Evolutionary conservation across 208 protist species (phyloP).

Genomic region (Trypanosomatidae sp.): DNA sequence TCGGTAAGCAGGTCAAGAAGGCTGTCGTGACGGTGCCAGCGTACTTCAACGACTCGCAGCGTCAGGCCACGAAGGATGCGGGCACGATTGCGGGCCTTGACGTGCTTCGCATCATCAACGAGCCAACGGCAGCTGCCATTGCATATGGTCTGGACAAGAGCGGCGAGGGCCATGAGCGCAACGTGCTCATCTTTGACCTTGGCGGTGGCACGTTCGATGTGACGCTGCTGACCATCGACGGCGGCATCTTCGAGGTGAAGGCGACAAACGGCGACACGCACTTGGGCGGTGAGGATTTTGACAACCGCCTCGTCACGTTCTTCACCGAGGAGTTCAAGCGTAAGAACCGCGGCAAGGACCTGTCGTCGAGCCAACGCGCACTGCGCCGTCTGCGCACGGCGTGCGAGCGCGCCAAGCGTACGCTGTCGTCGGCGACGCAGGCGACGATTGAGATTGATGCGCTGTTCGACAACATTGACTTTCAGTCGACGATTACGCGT

Average conservation of each 20-base stretch:
- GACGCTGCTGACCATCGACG: conserved; percentile 98
- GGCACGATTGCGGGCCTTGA: conserved; percentile 95
- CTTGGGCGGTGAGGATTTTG: conserved; percentile 99
- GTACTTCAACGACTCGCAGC: conserved; percentile 99
- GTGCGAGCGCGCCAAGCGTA: conserved; percentile 95
- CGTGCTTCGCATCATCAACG: conserved; percentile 99
- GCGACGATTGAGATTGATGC: conserved; percentile 97
- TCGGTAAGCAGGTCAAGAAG: conserved; percentile 87
- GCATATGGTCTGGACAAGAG: conserved; percentile 98
- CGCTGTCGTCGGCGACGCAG: conserved; percentile 89
- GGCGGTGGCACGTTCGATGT: conserved; percentile 98
- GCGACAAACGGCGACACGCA: conserved; percentile 99
- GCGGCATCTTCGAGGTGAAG: conserved; percentile 98
- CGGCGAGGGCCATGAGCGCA: conserved; percentile 68
- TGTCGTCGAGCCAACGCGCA: conserved; percentile 52
- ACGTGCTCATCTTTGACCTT: conserved; percentile 97
- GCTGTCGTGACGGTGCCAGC: conserved; percentile 98
- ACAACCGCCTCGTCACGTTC: conserved; percentile 97
- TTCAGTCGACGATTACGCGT: conserved; percentile 96
- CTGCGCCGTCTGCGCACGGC: conserved; percentile 71
- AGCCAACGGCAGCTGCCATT: conserved; percentile 99
- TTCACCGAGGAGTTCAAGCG: conserved; percentile 95
- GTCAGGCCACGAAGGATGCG: conserved; percentile 99
- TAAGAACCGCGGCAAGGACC: conserved; percentile 56
- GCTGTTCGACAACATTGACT: conserved; percentile 96